Evolutionary conservation across 2,329 filamentous ascomycete genomes (phyloP), one percentile per base, ranked within the genome.

Genomic region (Fusarium vanettenii): DNA sequence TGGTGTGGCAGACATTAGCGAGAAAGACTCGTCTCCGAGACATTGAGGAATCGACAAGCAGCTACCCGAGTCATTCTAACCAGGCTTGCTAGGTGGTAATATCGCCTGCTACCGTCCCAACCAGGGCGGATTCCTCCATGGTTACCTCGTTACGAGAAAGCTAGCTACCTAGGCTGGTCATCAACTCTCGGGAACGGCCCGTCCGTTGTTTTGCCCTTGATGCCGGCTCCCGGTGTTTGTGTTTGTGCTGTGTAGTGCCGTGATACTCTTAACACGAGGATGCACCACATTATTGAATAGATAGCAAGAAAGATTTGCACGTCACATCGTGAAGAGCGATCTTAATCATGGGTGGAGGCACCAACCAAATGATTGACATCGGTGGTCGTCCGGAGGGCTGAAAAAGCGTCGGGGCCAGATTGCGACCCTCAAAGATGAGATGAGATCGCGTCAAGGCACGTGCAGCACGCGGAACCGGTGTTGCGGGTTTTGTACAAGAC

Each of bases 101-200:
- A 39, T 29, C 29, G 20, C 43, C 29, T 62, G 43, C 41, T 52
- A 62, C 60, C 43, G 60, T 50, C 37, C 48, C 43, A 37, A 50
- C 59, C 27, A 43, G 29, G 59, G 59, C 59, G 20, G 41, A 48
- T 48, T 61, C 39, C 37, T 22, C 18, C 2, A 20, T 45, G 11
- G 27, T 43, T 45, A 20, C 20, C 22, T 45, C 55, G 22, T 35
- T 63, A 50, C 35, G 60, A n/a, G n/a, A 25, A 16, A 22, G 43
- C 43, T 48, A 48, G 52, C 20, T 31, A 31, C 20, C 22, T 64
- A 31, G 31, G 62, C 25, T 20, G 16, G 27, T 55, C 29, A 55
- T 55, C 48, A 43, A 25, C 66, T n/a, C 18, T 25, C 59, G 59
- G 72, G 68, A 60, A 72, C 71, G 64, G 71, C 60, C 71, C 72